Evolutionary conservation across 2,329 filamentous ascomycete genomes (phyloP).

Genomic region (Didymella lethalis): DNA sequence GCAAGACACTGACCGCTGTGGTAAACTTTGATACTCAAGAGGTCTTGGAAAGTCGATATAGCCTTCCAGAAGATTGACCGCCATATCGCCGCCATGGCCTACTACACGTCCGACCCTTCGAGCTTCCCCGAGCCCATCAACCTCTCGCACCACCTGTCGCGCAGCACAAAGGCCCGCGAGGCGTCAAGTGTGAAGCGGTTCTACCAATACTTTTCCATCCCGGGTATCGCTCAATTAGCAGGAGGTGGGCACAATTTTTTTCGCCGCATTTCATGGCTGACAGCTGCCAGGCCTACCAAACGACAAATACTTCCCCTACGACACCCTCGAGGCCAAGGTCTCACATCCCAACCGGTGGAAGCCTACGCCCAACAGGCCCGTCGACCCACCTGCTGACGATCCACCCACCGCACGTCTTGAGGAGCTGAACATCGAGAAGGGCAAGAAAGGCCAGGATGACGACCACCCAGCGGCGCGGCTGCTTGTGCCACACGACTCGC

Average conservation of each 20-base stretch:
- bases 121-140: conserved; percentile 67
- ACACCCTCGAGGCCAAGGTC: conserved; percentile 84
- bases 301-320: conserved; percentile 84
- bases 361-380: conserved; percentile 70
- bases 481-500: conserved; percentile 73
- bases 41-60: neutral
- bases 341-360: conserved; percentile 78
- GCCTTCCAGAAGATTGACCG: neutral
- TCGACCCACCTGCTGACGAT: conserved; percentile 52
- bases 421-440: conserved; percentile 37
- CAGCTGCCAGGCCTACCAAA: conserved; percentile 74
- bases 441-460: conserved; percentile 30
- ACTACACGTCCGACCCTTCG: conserved; percentile 34
- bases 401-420: conserved; percentile 36
- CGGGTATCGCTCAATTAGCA: conserved; percentile 68
- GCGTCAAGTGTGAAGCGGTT: conserved; percentile 78
- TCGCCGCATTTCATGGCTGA: conserved; percentile 22
- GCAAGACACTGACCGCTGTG: conserved; percentile 3
- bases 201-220: conserved; percentile 81
- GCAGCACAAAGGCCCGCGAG: conserved; percentile 69
- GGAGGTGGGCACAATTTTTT: conserved; percentile 57
- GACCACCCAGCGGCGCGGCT: conserved; percentile 60
- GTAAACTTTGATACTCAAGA: neutral
- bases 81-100: conserved; percentile 32
- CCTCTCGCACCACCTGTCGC: conserved; percentile 80